phyloP scores from a whole-genome alignment of 2,329 filamentous ascomycete genomes.

The Alternaria hordeiaustralica region DNA sequence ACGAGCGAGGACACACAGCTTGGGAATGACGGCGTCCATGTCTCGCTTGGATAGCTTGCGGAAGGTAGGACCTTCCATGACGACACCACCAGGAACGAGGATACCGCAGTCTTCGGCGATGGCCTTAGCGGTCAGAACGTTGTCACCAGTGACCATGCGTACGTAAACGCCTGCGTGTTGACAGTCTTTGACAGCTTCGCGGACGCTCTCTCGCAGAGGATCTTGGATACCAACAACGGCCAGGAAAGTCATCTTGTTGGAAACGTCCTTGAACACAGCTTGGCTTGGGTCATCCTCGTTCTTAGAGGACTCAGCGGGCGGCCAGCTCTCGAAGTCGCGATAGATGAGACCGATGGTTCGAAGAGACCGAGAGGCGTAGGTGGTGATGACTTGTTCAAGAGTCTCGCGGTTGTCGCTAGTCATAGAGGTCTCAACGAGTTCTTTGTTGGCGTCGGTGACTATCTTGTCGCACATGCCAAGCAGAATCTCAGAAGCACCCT shows the following conservation, averaged over 20 bases:
- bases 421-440: conserved; percentile 60
- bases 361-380: conserved; percentile 79
- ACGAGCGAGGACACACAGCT: conserved; percentile 71
- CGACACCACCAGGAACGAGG: conserved; percentile 70
- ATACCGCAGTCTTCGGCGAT: conserved; percentile 83
- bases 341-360: conserved; percentile 86
- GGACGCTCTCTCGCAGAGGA: conserved; percentile 76
- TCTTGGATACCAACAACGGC: conserved; percentile 82
- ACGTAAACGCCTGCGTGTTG: conserved; percentile 79
- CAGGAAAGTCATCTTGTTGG: conserved; percentile 75
- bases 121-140: conserved; percentile 77
- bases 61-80: conserved; percentile 81
- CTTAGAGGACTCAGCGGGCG: conserved; percentile 65
- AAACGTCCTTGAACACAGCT: conserved; percentile 71
- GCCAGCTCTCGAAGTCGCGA: conserved; percentile 83
- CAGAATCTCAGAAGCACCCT: conserved; percentile 60
- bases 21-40: conserved; percentile 64
- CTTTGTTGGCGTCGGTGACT: conserved; percentile 65
- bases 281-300: conserved; percentile 67
- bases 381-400: conserved; percentile 72
- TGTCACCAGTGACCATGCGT: conserved; percentile 87
- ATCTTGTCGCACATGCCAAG: conserved; percentile 58
- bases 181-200: conserved; percentile 73
- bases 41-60: conserved; percentile 70
- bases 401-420: conserved; percentile 63